Conservation (phyloP, 1,284 basidiomycete species). For the Moesziomyces sp. region DNA sequence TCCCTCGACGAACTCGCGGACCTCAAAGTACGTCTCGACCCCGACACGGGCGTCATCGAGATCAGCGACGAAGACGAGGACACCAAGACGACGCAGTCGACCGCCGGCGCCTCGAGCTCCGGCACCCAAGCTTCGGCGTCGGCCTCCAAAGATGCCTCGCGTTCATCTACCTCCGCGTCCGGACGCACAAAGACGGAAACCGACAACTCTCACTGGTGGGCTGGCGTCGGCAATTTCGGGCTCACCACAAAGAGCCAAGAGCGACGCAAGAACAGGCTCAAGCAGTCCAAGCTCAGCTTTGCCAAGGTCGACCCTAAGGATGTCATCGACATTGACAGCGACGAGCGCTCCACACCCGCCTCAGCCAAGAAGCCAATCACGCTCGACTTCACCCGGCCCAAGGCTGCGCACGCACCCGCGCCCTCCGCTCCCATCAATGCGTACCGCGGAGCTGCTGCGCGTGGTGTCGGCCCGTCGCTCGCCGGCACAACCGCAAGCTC, state of each 20-base stretch:
- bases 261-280: conserved; percentile 41
- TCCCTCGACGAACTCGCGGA: conserved; percentile 55
- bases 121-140: neutral
- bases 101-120: neutral
- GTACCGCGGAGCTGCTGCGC: conserved; percentile 39
- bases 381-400: conserved; percentile 38
- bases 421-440: conserved; percentile 50
- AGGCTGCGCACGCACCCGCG: conserved; percentile 16
- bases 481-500: conserved; percentile 16
- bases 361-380: conserved; percentile 36
- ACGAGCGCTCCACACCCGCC: conserved; percentile 5
- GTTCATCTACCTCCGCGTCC: conserved; percentile 2
- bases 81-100: conserved; percentile 17
- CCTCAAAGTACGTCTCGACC: conserved; percentile 51
- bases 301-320: conserved; percentile 35
- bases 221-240: conserved; percentile 33
- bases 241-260: conserved; percentile 34
- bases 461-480: conserved; percentile 15
- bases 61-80: conserved; percentile 48
- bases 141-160: neutral
- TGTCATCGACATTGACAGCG: conserved; percentile 49
- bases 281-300: conserved; percentile 58
- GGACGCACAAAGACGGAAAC: conserved; percentile 6
- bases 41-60: conserved; percentile 30
- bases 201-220: conserved; percentile 49